Base-by-base conservation (phyloP, 1,139 yeast genomes). In the Candida frijolesensis region DNA sequence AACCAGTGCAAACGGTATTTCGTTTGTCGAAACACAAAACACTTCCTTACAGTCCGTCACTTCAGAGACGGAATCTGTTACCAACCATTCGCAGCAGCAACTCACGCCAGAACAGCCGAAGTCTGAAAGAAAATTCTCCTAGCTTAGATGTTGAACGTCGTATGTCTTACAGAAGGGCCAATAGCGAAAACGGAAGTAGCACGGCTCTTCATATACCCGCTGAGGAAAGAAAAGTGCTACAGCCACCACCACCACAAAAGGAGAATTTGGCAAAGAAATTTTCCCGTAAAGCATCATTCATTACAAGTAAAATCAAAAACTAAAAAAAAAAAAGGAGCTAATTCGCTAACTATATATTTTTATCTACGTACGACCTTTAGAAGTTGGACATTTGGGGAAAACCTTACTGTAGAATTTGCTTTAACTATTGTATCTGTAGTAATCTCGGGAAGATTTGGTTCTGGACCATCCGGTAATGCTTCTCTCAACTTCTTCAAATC, bases 1-100 rank as follows among this genome's bases (percentile, higher is more conserved):
- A 90, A 59, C 96, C 97, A 0, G 86, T 89, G 5, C 79, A 80
- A 22, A 89, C 83, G 57, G 91, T 92, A 1, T 91, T 92, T 71
- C 72, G 96, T 40, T 69, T 81, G 41, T 80, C 91, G 1, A 85
- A 80, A 56, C 70, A 78, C 4, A 84, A 79, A 51, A 62, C 65
- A 18, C 67, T 92, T 30, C 76, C 82, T 0, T 64, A 67, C 9
- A 84, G 91, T 42, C 89, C 94, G 0, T 94, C 92, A 0, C 68
- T 89, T 46, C 79, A 75, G 56, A 60, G 45, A 34, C 11, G 45
- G 11, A 43, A 34, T 16, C 45, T 43, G 45, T 34, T 34, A 12
- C 45, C 39, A 8, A 34, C 25, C 11, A 16, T 22, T 10, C 40
- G 22, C 15, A 27, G 37, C 41, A 15, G 7, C 40, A 25, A 12